Evolutionary conservation across 2,329 filamentous ascomycete genomes (phyloP).

Genomic region (Tympanopsis confertula): DNA sequence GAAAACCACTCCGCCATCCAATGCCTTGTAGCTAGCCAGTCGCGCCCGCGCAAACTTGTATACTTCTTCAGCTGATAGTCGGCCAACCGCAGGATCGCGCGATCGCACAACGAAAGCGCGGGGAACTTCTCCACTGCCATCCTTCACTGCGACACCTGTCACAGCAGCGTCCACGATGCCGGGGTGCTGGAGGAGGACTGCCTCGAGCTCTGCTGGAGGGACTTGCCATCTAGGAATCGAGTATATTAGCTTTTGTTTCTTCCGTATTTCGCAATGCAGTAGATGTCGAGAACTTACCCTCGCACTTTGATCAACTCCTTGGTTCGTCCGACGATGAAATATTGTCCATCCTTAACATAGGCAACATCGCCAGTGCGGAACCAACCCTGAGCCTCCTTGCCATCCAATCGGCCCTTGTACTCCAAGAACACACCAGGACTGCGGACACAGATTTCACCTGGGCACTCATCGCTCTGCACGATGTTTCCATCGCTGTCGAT

Average conservation of each 20-base stretch:
- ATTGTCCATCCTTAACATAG: slow-evolving; percentile 18
- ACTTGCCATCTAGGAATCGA: slow-evolving; percentile 27
- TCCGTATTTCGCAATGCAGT: no score
- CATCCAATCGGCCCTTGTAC: slow-evolving; percentile 21
- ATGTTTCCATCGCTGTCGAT: neutral
- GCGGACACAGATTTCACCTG: slow-evolving; percentile 27
- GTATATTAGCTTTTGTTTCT: no score
- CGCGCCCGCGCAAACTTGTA: slow-evolving; percentile 23
- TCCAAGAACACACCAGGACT: slow-evolving; percentile 19
- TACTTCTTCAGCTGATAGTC: slow-evolving; percentile 24
- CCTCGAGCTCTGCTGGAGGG: slow-evolving; percentile 32
- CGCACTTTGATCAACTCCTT: slow-evolving; percentile 33
- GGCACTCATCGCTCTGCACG: neutral
- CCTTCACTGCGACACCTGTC: slow-evolving; percentile 24
- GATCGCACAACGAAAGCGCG: slow-evolving; percentile 29
- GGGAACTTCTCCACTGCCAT: slow-evolving; percentile 20
- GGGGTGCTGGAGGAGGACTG: slow-evolving; percentile 27
- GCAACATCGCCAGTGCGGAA: slow-evolving; percentile 30
- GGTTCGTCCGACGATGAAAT: slow-evolving; percentile 24
- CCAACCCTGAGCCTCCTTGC: slow-evolving; percentile 23
- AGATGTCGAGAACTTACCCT: slow-evolving; percentile 16
- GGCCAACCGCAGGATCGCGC: slow-evolving; percentile 8
- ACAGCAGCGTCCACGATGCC: slow-evolving; percentile 30
- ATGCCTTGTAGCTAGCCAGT: slow-evolving; percentile 32
- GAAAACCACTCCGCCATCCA: slow-evolving; percentile 32